Base-by-base conservation (phyloP, 2,329 filamentous ascomycete genomes). In the Fusarium camptoceras region DNA sequence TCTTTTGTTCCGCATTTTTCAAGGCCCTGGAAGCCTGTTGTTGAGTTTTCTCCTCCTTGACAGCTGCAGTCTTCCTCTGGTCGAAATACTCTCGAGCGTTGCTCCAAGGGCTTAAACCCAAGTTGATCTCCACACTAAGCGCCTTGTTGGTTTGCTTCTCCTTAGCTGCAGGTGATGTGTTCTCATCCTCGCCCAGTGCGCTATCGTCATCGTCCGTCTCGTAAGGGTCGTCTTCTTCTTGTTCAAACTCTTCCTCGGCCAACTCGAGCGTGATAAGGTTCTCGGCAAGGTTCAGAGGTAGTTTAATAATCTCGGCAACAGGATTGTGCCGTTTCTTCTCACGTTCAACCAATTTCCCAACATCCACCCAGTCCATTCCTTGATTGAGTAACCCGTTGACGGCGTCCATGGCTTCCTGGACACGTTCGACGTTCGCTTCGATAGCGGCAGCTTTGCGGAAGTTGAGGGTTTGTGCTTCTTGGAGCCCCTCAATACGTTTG, bases 361-460 rank as follows among this genome's bases (percentile, higher is more conserved):
- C 94, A 71, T 98, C 92, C 14, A 94, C 89, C 96, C 96, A 99
- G 75, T 99, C 96, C 94, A 98, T 98, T 14, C 95, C 95, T 76
- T 97, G 94, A 8, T 89, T 89, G 64, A 99, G 89, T n/a, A 98
- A 83, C 1, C 93, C 93, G 78, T 97, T 98, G 55, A 99, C 91
- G 6, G 96, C 94, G 77, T 94, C 93, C 78, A 94, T 94, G 7
- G 94, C 94, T 81, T 98, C 96, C 77, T 97, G 92, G 0, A 98
- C 94, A 53, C 94, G 88, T 76, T 97, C 93, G 3, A 94, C 85
- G 75, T 99, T 98, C 24, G 94, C 93, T 78, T 97, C 89, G 43
- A 99, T 96, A 0, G 94, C 94, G 58, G 91, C 91, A 5, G 95
- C 96, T 79, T 97, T 98, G 58, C 92, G 90, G 30, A 94, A 86